Evolutionary conservation across 257 asterid species (phyloP), one percentile per base, ranked within the genome.

Genomic region (Salvia hispanica): DNA sequence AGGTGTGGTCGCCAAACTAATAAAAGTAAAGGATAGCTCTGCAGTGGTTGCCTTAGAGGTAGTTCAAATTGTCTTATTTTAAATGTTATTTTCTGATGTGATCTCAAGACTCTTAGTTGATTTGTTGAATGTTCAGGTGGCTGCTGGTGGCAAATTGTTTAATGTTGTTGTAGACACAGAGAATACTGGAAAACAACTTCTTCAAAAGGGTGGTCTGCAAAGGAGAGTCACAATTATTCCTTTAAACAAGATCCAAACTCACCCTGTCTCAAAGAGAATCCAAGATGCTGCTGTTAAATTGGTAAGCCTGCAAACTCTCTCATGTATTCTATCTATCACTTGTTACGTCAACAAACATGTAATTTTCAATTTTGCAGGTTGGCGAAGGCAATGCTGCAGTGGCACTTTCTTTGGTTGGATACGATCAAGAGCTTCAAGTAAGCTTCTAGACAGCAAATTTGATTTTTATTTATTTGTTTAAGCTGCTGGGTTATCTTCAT

Each of bases 201-300:
- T 94, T 61, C 88, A 91, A 68, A 88, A 79, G 59, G 97, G 96
- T 42, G 89, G 87, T 71, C 86, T 91, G 58, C 89, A 89, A 47
- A 91, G 90, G 79, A 87, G 97, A 80, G 93, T 88, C 79, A 94
- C 99, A 43, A 87, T 91, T 70, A 88, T 94, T 73, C 99, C 99
- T 71, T 80, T 94, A 58, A 94, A 85, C 87, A 87, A 91, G 87
- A 91, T 94, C 76, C 89, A 86, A 60, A 83, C 82, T 59, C 77
- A 84, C 77, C 86, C 95, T 64, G 79, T 94, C 71, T 76, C 95
- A 14, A 77, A 70, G 46, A 83, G 76, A 79, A 80, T 85, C 69
- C 88, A 84, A 71, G 79, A 70, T 72, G 84, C 95, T 77, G 99
- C 99, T 60, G 75, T 72, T 71, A 94, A 78, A 75, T 72, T 94